Base-by-base conservation (phyloP, 805 yeast species). In the Komagataella phaffii region DNA sequence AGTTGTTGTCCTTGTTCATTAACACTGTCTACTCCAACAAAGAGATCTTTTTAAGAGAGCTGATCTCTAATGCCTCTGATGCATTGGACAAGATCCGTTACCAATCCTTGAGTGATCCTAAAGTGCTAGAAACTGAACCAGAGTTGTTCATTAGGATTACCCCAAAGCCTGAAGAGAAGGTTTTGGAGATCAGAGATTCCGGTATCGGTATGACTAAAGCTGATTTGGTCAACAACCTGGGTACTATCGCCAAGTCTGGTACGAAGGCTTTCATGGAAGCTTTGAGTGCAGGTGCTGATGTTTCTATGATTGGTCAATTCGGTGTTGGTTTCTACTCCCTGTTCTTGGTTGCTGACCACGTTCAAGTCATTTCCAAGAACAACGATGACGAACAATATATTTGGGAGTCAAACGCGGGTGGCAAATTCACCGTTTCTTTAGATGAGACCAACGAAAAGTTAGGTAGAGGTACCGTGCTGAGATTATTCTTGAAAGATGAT, bases 171-270 rank as follows among this genome's bases (percentile, higher is more conserved):
- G 99, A 93, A 62, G 80, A 83, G 67, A 88, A 89, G 71, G 84
- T 91, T 55, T 79, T 93, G 67, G 98, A 93, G 76, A 86, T 93
- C 71, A 89, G 98, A 78, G 99, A 93, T 73, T 82, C 98, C 55
- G 99, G 99, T 90, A 88, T 93, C 64, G 99, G 99, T 90, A 89
- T 93, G 96, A 93, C 99, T 76, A 93, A 93, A 79, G 95, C 96
- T 61, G 99, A 93, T 69, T 80, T 93, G 69, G 91, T 93, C 67
- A 93, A 95, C 84, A 93, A 93, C 79, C 86, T 93, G 73, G 99
- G 99, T 85, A 93, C 98, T 60, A 93, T 93, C 69, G 99, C 99
- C 68, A 93, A 93, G 77, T 93, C 99, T 60, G 99, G 99, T 77
- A 93, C 99, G 64, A 93, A 93, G 79, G 88, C 96, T 62, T 93